Percentiles rank a stretch among this genome's conserved stretches.
Conservation (phyloP, 2,329 filamentous ascomycete species). For the Pseudopyrenochaeta lycopersici region DNA sequence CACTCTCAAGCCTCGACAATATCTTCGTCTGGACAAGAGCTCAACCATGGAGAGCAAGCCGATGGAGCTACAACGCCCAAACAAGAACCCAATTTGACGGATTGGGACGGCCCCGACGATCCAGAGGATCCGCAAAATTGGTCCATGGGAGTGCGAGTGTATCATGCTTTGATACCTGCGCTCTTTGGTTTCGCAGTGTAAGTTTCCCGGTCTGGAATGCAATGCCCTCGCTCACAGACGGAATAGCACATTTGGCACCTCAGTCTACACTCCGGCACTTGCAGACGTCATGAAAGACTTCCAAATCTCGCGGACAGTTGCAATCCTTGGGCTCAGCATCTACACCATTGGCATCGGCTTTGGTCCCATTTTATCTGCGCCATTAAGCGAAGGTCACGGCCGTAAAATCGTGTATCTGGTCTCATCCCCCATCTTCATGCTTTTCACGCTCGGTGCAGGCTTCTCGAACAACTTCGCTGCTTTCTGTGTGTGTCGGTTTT, state of each 20-base stretch:
- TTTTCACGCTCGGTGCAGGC: slow-evolving; percentile 67
- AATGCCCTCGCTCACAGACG: neutral
- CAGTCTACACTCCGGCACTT: slow-evolving; percentile 62
- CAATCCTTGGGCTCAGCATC: slow-evolving; percentile 67
- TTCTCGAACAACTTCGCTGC: slow-evolving; percentile 61
- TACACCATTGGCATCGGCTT: slow-evolving; percentile 69
- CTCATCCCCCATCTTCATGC: slow-evolving; percentile 57
- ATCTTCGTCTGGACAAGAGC: neutral
- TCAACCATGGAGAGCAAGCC: neutral
- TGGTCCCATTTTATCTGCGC: slow-evolving; percentile 68
- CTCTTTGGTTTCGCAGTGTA: slow-evolving; percentile 49
- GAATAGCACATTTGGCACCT: slow-evolving; percentile 61
- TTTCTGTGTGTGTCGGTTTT: slow-evolving; percentile 68
- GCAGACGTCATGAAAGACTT: slow-evolving; percentile 63
- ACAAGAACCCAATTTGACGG: slow-evolving; percentile 1
- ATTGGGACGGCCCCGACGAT: slow-evolving; percentile 48
- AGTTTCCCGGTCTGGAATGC: slow-evolving; percentile 10
- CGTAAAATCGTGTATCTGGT: slow-evolving; percentile 62
- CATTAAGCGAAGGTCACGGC: slow-evolving; percentile 67
- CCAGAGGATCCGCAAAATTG: slow-evolving; percentile 53
- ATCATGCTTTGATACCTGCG: slow-evolving; percentile 46
- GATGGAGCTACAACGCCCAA: neutral
- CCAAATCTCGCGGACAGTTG: slow-evolving; percentile 61
- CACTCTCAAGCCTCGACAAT: neutral
- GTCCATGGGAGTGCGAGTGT: slow-evolving; percentile 39